Evolutionary conservation across 192 early-diverging fungal genomes (phyloP), one percentile per base, ranked within the genome.

Genomic region (Funneliformis mosseae): DNA sequence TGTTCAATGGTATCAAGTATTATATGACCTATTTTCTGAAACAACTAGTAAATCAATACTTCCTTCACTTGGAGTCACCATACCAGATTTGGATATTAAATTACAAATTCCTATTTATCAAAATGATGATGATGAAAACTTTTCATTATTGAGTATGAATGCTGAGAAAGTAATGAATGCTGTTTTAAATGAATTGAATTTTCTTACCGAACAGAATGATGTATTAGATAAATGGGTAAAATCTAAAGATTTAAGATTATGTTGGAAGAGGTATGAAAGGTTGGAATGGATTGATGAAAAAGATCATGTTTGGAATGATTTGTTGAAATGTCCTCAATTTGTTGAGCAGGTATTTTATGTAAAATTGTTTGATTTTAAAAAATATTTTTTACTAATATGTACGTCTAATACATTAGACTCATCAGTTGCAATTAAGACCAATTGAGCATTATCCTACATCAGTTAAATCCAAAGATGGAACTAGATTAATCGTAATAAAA

Each of bases 51-150:
- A 69, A 27, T 79, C 81, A 9, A 81, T 85, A 45, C 84, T 81
- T 25, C 38, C 28, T 6, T 77, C 62, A 55, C 79, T 82, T 62
- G 84, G 83, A n/a, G 69, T 85, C 28, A 60, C 50, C 2, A 81
- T 85, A 27, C 84, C 84, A 18, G 84, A 85, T 45, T 83, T 85
- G 46, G 84, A 82, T 39, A 76, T 85, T 67, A 82, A 83, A 38
- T 76, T 85, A 42, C 74, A 79, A 78, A 77, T 85, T 27, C 84
- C 84, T 21, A 81, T 85, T n/a, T 79, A 76, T 10, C 81, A 80
- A 61, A 80, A 81, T 55, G 66, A 75, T 50, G 81, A 55, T 55
- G 14, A 55, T 55, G 16, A 50, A 5, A 18, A 5, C 16, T 6
- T 7, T 55, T 7, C 14, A 55, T 55, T 55, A 18, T 6, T 0